Evolutionary conservation across 352 stramenopile species (phyloP), one percentile per base, ranked within the genome.

Genomic region (Globisporangium nunn): DNA sequence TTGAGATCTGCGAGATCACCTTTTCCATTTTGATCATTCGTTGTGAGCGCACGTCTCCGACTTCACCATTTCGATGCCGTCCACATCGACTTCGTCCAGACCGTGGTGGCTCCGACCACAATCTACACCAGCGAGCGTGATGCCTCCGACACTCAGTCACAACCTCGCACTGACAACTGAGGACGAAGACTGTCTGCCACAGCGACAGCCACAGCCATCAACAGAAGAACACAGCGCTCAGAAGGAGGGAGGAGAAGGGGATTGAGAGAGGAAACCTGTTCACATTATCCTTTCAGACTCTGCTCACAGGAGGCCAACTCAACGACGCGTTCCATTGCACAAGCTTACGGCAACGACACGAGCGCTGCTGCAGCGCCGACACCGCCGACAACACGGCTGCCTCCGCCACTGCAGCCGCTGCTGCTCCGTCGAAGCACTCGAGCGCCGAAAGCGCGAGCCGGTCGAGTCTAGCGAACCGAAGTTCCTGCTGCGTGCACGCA

Each of bases 241-340:
- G n/a, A 40, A 11, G 35, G 35, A 40, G 35, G 31, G 35, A 49
- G 28, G 23, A 23, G 23, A 23, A 23, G 23, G 47, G 14, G 30
- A 43, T 40, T 55, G 55, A 61, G 55, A 61, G 55, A 61, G 55
- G 47, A 54, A 53, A 28, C 55, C 55, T 43, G 48, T 17, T 41
- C 23, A 54, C 55, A 44, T 61, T 50, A 30, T 51, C 44, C 17
- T 49, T 49, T 39, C 37, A 39, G 55, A 37, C 52, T 17, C 37
- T 54, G 55, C 41, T 33, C 35, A 28, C 51, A 56, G 43, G 51
- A 30, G 52, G 59, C 30, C 41, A 57, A 58, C 57, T 63, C 58
- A 54, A 58, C 50, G 58, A 41, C 43, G 28, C 40, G 56, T 54
- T 63, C 58, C 51, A 63, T 58, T 58, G 52, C 31, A 50, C 58